Conservation (phyloP, 768 basidiomycete genomes). For the Leucosporidium scottii region DNA sequence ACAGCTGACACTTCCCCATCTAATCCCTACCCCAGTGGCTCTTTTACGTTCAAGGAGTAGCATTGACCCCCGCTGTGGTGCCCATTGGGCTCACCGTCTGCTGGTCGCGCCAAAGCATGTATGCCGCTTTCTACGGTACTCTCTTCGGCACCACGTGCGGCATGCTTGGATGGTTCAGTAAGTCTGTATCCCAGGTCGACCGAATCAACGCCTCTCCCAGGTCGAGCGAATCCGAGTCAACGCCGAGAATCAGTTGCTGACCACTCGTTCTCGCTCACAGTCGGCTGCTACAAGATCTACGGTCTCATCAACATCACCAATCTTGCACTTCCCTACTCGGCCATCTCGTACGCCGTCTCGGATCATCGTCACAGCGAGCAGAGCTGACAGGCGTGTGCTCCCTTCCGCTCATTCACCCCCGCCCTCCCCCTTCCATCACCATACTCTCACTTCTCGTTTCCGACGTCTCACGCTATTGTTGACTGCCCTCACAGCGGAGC, state of each 20-base stretch:
- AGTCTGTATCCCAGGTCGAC: background rate
- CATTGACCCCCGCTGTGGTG: conserved; percentile 16
- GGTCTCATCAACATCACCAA: conserved; percentile 24
- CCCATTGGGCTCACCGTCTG: conserved; percentile 71
- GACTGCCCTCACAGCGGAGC: background rate
- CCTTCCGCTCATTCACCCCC: too few relatives aligned
- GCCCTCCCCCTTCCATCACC: too few relatives aligned
- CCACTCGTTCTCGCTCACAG: background rate
- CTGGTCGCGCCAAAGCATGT: conserved; percentile 75
- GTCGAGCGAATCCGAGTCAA: background rate
- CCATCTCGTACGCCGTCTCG: conserved; percentile 58
- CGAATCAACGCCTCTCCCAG: too few relatives aligned
- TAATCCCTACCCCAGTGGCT: too few relatives aligned
- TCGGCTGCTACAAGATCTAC: conserved; percentile 20
- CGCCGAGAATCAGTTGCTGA: background rate
- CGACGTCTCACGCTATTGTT: too few relatives aligned
- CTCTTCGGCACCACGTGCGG: conserved; percentile 6
- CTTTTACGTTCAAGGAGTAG: background rate
- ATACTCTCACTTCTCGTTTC: too few relatives aligned
- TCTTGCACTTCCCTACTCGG: conserved; percentile 18
- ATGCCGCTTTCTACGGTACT: conserved; percentile 48
- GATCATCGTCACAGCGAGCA: conserved; percentile 50
- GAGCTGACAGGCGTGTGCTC: conserved; percentile 52
- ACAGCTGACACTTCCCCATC: too few relatives aligned
- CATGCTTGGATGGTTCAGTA: conserved; percentile 14